These are phyloP conservation scores for Pichia sp. DNA, from an alignment of 1,139 yeast species.

Conservation along the genomic window DNA sequence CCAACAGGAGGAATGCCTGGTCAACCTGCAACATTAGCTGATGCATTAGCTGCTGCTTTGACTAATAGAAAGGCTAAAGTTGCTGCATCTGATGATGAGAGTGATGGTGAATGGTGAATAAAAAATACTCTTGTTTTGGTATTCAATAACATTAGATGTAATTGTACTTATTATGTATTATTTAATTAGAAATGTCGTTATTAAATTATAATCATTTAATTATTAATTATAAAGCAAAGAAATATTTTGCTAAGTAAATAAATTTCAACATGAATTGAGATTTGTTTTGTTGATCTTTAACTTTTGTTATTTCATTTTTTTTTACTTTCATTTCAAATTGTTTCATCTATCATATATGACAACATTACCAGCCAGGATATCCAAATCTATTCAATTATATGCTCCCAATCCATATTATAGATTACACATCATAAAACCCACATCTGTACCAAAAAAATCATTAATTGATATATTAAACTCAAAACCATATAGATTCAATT, in stretches of 20 bases:
- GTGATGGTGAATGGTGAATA: constrained; percentile 50
- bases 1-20: constrained; percentile 31
- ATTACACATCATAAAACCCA: constrained; percentile 3
- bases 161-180: not conserved
- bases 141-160: not conserved
- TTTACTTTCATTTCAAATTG: no score
- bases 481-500: constrained; percentile 13
- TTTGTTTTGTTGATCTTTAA: not conserved
- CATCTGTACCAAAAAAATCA: not conserved
- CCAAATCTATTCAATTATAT: not conserved
- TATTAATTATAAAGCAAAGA: no score
- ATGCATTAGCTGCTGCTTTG: constrained; percentile 67
- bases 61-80: constrained; percentile 78
- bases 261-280: not conserved
- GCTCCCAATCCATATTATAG: constrained; percentile 11
- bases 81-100: constrained; percentile 79
- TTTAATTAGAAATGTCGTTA: not conserved
- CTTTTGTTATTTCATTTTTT: not conserved
- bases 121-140: constrained; percentile 31
- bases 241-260: no score
- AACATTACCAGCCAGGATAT: not conserved
- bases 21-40: constrained; percentile 46
- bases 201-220: not conserved
- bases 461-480: constrained; percentile 7
- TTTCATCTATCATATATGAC: no score